Evolutionary conservation across 2,329 filamentous ascomycete species (phyloP).

Genomic region (Blumeriella jaapii): DNA sequence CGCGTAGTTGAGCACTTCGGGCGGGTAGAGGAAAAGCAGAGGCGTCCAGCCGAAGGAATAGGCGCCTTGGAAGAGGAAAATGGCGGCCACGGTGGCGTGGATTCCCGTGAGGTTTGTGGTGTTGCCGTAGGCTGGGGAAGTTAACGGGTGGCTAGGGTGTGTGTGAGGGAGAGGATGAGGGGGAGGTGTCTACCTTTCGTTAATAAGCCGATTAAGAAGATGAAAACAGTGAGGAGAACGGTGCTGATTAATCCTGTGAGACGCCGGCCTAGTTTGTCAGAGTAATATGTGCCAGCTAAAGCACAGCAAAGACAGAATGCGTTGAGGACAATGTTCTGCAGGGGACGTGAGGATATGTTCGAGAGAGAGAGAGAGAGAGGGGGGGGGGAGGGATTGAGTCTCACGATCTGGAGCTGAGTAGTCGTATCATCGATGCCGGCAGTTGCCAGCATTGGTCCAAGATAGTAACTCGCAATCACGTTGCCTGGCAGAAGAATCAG

Average conservation of each 20-base stretch:
- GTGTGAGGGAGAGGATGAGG: too few species aligned
- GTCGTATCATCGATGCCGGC: conserved; percentile 28
- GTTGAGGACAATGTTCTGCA: conserved; percentile 39
- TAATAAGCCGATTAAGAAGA: conserved; percentile 42
- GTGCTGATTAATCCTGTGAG: conserved; percentile 32
- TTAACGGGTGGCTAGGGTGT: not conserved
- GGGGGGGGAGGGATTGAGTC: not conserved
- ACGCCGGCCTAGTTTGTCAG: conserved; percentile 34
- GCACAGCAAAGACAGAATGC: conserved; percentile 35
- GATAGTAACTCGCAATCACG: conserved; percentile 30
- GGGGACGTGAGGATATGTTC: conserved; percentile 16
- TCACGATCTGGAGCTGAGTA: conserved; percentile 23
- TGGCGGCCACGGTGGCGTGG: conserved; percentile 35
- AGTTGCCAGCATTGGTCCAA: conserved; percentile 26
- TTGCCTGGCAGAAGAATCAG: conserved; percentile 33
- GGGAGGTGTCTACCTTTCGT: conserved; percentile 42
- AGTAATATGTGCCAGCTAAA: conserved; percentile 33
- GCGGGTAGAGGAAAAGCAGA: conserved; percentile 36
- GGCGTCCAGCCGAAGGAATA: conserved; percentile 41
- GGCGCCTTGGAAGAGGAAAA: conserved; percentile 41
- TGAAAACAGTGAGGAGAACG: conserved; percentile 30
- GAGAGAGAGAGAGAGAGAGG: not conserved
- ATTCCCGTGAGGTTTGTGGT: conserved; percentile 18
- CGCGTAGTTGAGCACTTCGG: conserved; percentile 37
- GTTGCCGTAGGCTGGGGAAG: conserved; percentile 7